These are phyloP conservation scores for Exophiala spinifera DNA, from an alignment of 2,329 filamentous ascomycete species.

Conservation along the genomic window DNA sequence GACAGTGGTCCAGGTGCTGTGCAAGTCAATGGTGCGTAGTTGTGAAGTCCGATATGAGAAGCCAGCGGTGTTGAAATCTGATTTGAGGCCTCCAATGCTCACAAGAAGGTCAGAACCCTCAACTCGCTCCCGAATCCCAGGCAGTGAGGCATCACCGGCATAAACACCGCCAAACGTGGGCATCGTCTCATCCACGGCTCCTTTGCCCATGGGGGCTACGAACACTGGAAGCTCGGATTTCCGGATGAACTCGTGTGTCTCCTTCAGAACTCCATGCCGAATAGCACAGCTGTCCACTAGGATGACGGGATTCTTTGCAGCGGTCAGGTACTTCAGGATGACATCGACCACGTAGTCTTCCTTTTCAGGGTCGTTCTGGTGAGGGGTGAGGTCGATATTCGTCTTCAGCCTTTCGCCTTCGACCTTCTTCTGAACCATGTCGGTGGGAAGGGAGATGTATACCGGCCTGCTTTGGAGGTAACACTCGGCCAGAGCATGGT, in stretches of 20 bases:
- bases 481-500: constrained; percentile 28
- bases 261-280: constrained; percentile 40
- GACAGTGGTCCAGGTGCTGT: constrained; percentile 69
- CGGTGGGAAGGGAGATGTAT: constrained; percentile 29
- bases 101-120: constrained; percentile 47
- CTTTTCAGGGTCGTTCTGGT: constrained; percentile 26
- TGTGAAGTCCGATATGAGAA: constrained; percentile 65
- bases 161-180: constrained; percentile 52
- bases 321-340: constrained; percentile 42
- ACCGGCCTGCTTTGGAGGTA: constrained; percentile 28
- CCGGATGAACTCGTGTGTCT: constrained; percentile 44
- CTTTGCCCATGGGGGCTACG: constrained; percentile 49
- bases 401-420: constrained; percentile 68
- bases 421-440: constrained; percentile 25
- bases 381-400: constrained; percentile 48
- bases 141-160: constrained; percentile 42
- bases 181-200: constrained; percentile 48
- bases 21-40: constrained; percentile 76
- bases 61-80: constrained; percentile 45
- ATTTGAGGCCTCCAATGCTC: constrained; percentile 47
- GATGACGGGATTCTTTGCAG: constrained; percentile 49
- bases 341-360: constrained; percentile 30
- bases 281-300: constrained; percentile 52
- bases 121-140: constrained; percentile 39
- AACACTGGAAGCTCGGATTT: constrained; percentile 48